phyloP scores from a whole-genome alignment of 176 grass and related monocot genomes.

The Oryza meridionalis region DNA sequence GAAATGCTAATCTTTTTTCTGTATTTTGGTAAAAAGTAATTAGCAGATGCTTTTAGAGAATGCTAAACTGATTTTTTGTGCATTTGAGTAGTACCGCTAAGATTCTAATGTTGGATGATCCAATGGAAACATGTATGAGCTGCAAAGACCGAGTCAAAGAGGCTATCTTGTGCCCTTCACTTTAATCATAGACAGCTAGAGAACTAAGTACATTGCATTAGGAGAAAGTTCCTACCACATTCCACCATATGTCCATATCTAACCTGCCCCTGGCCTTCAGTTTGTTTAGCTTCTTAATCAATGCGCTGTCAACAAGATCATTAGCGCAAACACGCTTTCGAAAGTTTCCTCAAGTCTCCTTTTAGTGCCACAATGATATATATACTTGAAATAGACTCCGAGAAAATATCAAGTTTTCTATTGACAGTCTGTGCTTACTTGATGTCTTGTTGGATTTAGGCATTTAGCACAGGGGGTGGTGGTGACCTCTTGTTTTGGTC shows the following conservation, averaged over 20 bases:
- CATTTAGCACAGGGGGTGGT: not conserved
- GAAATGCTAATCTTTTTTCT: not conserved
- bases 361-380: not conserved
- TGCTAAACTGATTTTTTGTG: not conserved
- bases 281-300: conserved; percentile 19
- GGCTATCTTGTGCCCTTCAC: not conserved
- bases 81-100: not conserved
- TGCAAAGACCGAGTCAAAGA: not conserved
- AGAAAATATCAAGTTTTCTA: not conserved
- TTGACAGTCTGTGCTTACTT: conserved; percentile 1
- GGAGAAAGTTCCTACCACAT: not conserved
- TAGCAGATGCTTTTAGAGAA: not conserved
- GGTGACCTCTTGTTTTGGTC: conserved; percentile 21
- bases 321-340: not conserved
- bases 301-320: not conserved
- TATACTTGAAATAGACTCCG: not conserved
- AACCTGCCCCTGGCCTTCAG: not conserved
- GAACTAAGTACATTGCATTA: not conserved
- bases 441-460: not conserved
- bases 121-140: not conserved
- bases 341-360: conserved; percentile 32
- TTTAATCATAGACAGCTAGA: conserved; percentile 33
- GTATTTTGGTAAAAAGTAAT: not conserved
- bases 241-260: conserved; percentile 8
- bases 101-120: not conserved